Evolutionary conservation across 345 rosid species (phyloP).

Genomic region (Zanthoxylum bungeanum): DNA sequence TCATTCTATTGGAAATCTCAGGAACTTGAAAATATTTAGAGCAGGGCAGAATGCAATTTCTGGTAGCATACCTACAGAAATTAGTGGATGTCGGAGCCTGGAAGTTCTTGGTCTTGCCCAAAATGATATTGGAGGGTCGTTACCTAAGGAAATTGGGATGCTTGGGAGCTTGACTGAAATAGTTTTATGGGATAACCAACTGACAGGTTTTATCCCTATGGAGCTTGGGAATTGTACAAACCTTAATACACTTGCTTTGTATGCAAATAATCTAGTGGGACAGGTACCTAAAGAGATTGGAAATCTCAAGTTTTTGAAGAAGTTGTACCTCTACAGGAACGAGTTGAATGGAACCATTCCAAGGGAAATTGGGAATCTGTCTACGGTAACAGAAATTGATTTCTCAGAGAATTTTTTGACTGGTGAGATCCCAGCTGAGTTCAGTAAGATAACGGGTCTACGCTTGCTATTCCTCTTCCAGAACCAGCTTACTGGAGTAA

Average conservation of each 20-base stretch:
- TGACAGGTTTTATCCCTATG: slow-evolving; percentile 65
- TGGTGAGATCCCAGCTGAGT: slow-evolving; percentile 73
- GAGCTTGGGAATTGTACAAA: slow-evolving; percentile 74
- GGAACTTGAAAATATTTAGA: slow-evolving; percentile 56
- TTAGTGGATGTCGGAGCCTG: slow-evolving; percentile 65
- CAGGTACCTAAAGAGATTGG: slow-evolving; percentile 65
- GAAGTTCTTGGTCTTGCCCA: slow-evolving; percentile 84
- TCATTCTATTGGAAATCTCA: slow-evolving; percentile 59
- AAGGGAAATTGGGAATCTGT: slow-evolving; percentile 73
- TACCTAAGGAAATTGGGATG: slow-evolving; percentile 76
- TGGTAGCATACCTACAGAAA: slow-evolving; percentile 72
- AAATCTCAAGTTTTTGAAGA: slow-evolving; percentile 35
- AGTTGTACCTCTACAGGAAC: slow-evolving; percentile 70
- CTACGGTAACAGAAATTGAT: slow-evolving; percentile 65
- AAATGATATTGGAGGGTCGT: slow-evolving; percentile 51
- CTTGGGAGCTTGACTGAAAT: slow-evolving; percentile 52
- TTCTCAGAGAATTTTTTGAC: slow-evolving; percentile 73
- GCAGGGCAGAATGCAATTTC: slow-evolving; percentile 87
- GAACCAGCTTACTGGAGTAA: slow-evolving; percentile 61
- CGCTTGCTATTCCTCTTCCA: slow-evolving; percentile 76
- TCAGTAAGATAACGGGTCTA: slow-evolving; percentile 54
- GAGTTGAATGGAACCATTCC: slow-evolving; percentile 71
- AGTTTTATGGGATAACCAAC: slow-evolving; percentile 71
- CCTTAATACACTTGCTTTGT: slow-evolving; percentile 62
- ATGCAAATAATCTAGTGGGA: slow-evolving; percentile 74